phyloP scores from a whole-genome alignment of 2,329 filamentous ascomycete genomes.

The Biscogniauxia marginata region DNA sequence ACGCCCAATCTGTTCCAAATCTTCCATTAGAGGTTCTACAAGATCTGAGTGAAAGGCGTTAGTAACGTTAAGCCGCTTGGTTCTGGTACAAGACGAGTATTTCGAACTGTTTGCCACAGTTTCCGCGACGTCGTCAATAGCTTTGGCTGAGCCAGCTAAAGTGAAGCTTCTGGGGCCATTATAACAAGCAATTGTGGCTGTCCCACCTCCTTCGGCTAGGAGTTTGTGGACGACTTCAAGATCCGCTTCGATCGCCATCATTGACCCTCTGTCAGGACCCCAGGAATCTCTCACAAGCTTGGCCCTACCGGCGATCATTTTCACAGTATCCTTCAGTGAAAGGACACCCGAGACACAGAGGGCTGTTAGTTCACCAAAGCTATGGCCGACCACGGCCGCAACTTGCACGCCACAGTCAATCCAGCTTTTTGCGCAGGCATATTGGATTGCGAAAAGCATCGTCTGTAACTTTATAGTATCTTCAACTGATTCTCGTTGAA shows the following conservation, averaged over 20 bases:
- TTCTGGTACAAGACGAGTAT: constrained; percentile 16
- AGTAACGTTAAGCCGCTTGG: constrained; percentile 42
- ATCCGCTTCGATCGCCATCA: constrained; percentile 40
- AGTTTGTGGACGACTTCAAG: constrained; percentile 22
- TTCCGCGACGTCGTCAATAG: constrained; percentile 31
- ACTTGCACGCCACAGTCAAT: constrained; percentile 34
- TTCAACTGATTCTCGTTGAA: constrained; percentile 22
- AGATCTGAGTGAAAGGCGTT: constrained; percentile 48
- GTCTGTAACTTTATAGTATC: constrained; percentile 37
- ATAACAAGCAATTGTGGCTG: constrained; percentile 43
- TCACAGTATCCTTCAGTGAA: constrained; percentile 32
- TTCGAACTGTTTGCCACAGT: constrained; percentile 1
- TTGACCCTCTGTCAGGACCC: constrained; percentile 37
- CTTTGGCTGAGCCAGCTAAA: constrained; percentile 36
- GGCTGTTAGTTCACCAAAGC: constrained; percentile 42
- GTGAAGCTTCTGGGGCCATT: constrained; percentile 44
- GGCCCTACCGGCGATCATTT: constrained; percentile 30
- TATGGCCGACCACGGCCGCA: constrained; percentile 38
- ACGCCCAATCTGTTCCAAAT: constrained; percentile 27
- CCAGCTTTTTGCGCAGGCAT: constrained; percentile 36
- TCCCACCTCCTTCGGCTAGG: constrained; percentile 5
- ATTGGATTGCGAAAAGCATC: constrained; percentile 40
- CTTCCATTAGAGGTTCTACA: constrained; percentile 34
- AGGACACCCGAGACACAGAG: constrained; percentile 36
- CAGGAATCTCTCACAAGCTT: constrained; percentile 31